Evolutionary conservation across 2,329 filamentous ascomycete genomes (phyloP), one percentile per base, ranked within the genome.

Genomic region (Coleophoma eucalyptorum): DNA sequence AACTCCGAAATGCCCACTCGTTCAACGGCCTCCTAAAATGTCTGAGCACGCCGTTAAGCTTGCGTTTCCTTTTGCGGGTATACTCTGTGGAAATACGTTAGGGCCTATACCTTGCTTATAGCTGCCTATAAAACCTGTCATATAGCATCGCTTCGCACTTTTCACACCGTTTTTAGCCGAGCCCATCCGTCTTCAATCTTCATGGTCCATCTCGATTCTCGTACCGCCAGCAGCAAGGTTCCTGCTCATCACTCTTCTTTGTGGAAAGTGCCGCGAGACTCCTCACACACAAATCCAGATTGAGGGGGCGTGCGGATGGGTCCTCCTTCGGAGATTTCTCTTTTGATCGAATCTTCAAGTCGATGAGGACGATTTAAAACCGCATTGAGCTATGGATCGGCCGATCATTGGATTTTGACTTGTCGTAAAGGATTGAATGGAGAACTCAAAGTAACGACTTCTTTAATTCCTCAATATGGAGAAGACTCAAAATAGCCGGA

Each of bases 271-370:
- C 18, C 16, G 35, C 35, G 16, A 38, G 16, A 15, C 16, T 18
- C 35, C 35, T 32, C 11, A 21, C n/a, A 26, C 19, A 26, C 42
- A 15, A 26, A 31, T 44, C 42, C 20, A n/a, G 31, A 44, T 44
- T 33, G 42, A 31, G 42, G 20, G 19, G 26, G 21, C 11, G 2
- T 31, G 21, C 4, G 20, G 26, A 26, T 31, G 12, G 42, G 18
- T 31, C 20, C 42, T n/a, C 42, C 16, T n/a, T 44, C 42, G 42
- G 42, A 44, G 42, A 44, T 44, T 44, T 44, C 42, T 44, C 20
- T 32, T 31, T 44, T 44, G 42, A 44, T 44, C 42, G 42, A 44
- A 31, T 44, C 42, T 44, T 26, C 19, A 44, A 26, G 20, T 20
- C 42, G 42, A 33, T 44, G 42, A 31, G 42, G 16, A 26, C 20